A percentile compares a stretch with the other conserved stretches of the same genome.
These are phyloP conservation scores for Ophiocordyceps australis DNA, from an alignment of 2,329 filamentous ascomycete genomes.

Conservation along the genomic window DNA sequence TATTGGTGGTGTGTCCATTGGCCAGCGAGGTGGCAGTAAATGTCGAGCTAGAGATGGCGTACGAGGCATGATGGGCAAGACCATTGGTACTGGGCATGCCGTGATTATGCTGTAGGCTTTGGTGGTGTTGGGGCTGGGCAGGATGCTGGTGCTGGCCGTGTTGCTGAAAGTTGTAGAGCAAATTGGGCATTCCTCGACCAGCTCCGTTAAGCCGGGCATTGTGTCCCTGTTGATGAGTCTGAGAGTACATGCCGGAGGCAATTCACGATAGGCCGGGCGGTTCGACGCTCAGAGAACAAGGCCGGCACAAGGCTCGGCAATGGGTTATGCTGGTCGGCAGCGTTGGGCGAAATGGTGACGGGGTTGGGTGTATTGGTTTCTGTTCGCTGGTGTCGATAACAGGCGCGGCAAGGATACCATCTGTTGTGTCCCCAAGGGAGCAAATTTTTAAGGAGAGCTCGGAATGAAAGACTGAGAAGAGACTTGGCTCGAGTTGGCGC, in stretches of 20 bases:
- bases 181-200: conserved; percentile 36
- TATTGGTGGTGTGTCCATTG: conserved; percentile 33
- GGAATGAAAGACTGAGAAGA: conserved; percentile 11
- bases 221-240: conserved; percentile 54
- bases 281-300: conserved; percentile 3
- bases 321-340: conserved; percentile 6
- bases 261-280: conserved; percentile 3
- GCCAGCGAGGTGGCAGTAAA: conserved; percentile 37
- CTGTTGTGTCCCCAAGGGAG: too few relatives aligned
- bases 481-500: conserved; percentile 20
- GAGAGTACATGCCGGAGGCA: conserved; percentile 49
- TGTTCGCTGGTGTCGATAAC: too few relatives aligned
- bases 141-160: conserved; percentile 43
- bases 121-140: conserved; percentile 45
- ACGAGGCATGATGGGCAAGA: conserved; percentile 23
- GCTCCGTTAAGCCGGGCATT: conserved; percentile 53
- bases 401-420: conserved; percentile 7
- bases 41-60: conserved; percentile 40
- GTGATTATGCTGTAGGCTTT: conserved; percentile 40
- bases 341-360: too few relatives aligned
- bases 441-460: too few relatives aligned
- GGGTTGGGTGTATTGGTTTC: too few relatives aligned
- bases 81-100: conserved; percentile 33
- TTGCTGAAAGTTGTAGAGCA: conserved; percentile 54
- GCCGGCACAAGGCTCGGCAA: conserved; percentile 12